These are phyloP conservation scores for Euphorbia schlechtendalii DNA, from an alignment of 441 rosid species.

Conservation along the genomic window DNA sequence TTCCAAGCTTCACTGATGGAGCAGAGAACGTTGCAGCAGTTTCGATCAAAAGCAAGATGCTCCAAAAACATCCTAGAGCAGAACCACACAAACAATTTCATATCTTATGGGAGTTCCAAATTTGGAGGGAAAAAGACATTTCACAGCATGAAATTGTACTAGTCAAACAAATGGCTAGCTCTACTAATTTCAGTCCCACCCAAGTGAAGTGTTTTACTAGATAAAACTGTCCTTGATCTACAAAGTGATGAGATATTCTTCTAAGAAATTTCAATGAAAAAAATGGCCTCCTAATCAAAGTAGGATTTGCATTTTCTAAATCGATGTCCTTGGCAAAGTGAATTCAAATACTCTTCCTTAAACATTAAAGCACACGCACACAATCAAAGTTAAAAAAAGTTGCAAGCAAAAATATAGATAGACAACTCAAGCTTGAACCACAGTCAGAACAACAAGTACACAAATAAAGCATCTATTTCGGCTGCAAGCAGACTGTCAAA, in stretches of 20 bases:
- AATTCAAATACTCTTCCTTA: not conserved
- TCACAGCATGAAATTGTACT: not conserved
- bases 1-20: not conserved
- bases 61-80: not conserved
- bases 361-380: not conserved
- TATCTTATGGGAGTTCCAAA: not conserved
- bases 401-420: not conserved
- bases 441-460: not conserved
- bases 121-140: not conserved
- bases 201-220: not conserved
- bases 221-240: not conserved
- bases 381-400: not conserved
- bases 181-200: not conserved
- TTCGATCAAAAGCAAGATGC: not conserved
- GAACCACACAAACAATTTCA: not conserved
- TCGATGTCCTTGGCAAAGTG: too few species aligned
- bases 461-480: not conserved
- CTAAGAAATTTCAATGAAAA: too few species aligned
- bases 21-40: not conserved
- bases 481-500: not conserved
- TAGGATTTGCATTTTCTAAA: not conserved
- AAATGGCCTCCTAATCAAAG: not conserved
- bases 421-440: not conserved
- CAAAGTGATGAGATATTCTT: not conserved
- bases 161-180: not conserved